A percentile compares a stretch with the other conserved stretches of the same genome.
Conservation (phyloP, 2,329 filamentous ascomycete species). For the Neocucurbitaria cava region DNA sequence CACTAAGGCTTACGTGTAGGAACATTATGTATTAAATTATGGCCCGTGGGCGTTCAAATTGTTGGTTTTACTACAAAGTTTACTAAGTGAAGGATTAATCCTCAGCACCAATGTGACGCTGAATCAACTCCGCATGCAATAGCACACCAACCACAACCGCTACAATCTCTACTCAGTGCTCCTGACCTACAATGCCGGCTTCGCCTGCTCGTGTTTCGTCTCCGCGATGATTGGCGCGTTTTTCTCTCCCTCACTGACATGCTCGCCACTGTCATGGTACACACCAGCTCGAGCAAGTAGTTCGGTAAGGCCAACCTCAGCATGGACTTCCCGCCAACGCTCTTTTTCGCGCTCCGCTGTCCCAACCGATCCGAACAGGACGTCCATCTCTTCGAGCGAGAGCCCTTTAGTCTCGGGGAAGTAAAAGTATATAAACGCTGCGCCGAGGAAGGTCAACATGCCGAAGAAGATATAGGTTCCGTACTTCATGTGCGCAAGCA, state of each 20-base stretch:
- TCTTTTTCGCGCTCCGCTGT: slow-evolving; percentile 52
- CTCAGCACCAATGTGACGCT: neutral
- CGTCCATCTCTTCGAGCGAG: slow-evolving; percentile 66
- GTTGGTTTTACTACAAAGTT: slow-evolving; percentile 2
- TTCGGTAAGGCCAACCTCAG: slow-evolving; percentile 68
- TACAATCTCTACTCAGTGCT: neutral
- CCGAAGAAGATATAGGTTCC: slow-evolving; percentile 78
- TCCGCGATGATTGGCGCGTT: slow-evolving; percentile 25
- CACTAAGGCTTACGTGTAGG: neutral
- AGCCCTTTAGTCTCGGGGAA: slow-evolving; percentile 63
- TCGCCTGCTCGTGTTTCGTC: slow-evolving; percentile 10
- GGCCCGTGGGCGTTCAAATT: neutral
- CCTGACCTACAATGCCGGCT: slow-evolving; percentile 4
- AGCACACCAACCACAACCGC: neutral
- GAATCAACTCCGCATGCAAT: too few species aligned
- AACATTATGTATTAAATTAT: neutral
- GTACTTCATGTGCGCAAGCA: slow-evolving; percentile 69
- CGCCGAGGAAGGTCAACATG: slow-evolving; percentile 67
- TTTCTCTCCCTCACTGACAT: neutral
- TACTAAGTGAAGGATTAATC: slow-evolving; percentile 8
- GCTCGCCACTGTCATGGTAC: slow-evolving; percentile 5
- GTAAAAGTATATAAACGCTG: slow-evolving; percentile 59
- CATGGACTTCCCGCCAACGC: slow-evolving; percentile 63
- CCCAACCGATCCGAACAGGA: slow-evolving; percentile 71
- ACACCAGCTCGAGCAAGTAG: slow-evolving; percentile 22